Base-by-base conservation (phyloP, 2,329 filamentous ascomycete species). In the Colletotrichum chlorophyti region DNA sequence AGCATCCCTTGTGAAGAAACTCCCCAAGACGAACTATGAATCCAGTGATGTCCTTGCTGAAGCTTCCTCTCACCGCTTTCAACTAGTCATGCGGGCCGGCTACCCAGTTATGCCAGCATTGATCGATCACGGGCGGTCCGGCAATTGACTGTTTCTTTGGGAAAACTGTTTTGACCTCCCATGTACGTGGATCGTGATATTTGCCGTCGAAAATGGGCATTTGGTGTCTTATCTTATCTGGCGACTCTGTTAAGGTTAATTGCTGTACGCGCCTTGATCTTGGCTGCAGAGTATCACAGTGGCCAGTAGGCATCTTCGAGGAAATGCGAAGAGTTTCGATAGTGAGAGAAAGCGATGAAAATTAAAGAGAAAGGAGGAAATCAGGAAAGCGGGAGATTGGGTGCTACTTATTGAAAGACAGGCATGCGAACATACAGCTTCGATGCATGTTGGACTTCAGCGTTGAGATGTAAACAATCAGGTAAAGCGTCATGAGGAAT, bases 1-100 rank as follows among this genome's bases (percentile, higher is more conserved):
- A 47, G 2, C 4, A 27, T 8, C 42, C 51, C 17, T 23, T 6
- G 15, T 17, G 15, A 4, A 54, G 42, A 43, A 54, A 37, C 5
- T 48, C 51, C 3, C 51, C 51, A n/a, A 54, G 15, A 14, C 42
- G 32, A 23, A 34, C 38, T 8, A 54, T 12, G 10, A 46, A 48
- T 34, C 48, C 51, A 15, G 41, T 54, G 31, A 34, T 32, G 5
- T 9, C 23, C 19, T 32, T 35, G 10, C n/a, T 4, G 27, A 23
- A 46, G 32, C 6, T 17, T 7, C 7, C 14, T n/a, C 51, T 42
- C 10, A 54, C n/a, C 23, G 42, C 42, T 14, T 38, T 23, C 23
- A 54, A 41, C 15, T 32, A 32, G 34, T 41, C 51, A 4, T 23
- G 42, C 8, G 24, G 3, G 23, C 32, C 24, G 17, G 41, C 12